Evolutionary conservation across 495 filamentous ascomycete species (phyloP).

Genomic region (Podospora conica): DNA sequence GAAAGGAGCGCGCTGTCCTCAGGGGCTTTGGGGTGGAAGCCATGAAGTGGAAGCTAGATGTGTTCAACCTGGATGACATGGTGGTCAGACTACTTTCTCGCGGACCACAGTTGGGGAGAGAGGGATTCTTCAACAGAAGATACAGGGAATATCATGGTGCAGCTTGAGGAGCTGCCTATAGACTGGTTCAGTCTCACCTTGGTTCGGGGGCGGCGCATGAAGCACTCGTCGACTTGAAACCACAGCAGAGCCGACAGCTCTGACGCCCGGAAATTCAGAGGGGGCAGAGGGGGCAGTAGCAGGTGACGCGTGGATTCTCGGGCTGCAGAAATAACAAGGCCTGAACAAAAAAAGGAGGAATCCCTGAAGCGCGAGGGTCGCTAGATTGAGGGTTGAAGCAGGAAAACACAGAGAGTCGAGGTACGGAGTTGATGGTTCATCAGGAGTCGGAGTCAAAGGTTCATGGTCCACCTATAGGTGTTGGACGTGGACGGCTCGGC

Average conservation of each 20-base stretch:
- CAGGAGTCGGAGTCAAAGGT: background rate
- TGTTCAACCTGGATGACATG: slow-evolving; percentile 20
- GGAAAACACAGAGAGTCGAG: background rate
- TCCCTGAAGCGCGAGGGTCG: background rate
- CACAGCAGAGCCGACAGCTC: background rate
- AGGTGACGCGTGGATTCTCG: background rate
- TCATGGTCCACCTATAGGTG: too few species aligned
- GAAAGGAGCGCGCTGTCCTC: slow-evolving; percentile 25
- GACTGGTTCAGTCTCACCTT: background rate
- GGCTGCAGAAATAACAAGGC: background rate
- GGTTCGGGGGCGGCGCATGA: slow-evolving; percentile 11
- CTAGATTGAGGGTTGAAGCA: background rate
- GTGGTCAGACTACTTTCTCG: slow-evolving; percentile 9
- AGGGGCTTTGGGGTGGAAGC: slow-evolving; percentile 22
- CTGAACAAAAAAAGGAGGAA: background rate
- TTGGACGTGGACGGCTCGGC: background rate
- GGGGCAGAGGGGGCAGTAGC: background rate
- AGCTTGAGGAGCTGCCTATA: background rate
- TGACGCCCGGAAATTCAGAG: slow-evolving; percentile 1
- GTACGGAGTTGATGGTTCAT: background rate
- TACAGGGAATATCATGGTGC: background rate
- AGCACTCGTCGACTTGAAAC: slow-evolving; percentile 18
- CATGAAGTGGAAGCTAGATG: slow-evolving; percentile 20
- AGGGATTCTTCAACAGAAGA: background rate
- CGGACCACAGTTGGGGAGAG: background rate